These are phyloP conservation scores for Plasmodium ovale DNA, from an alignment of 169 alveolate species.

Conservation along the genomic window DNA sequence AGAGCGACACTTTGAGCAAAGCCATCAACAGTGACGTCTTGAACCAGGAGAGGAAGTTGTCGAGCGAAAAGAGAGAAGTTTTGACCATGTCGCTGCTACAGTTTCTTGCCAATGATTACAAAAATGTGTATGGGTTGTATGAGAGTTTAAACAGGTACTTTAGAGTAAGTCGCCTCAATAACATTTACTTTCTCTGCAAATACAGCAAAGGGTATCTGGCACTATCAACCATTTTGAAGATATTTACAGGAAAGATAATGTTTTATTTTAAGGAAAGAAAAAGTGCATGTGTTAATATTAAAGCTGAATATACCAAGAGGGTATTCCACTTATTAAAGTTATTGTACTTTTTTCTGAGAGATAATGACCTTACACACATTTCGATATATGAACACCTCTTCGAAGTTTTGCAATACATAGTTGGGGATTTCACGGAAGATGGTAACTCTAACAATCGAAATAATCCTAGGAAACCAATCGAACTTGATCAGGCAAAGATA, in stretches of 20 bases:
- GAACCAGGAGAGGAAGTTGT: slow-evolving; percentile 9
- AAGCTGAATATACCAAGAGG: slow-evolving; percentile 3
- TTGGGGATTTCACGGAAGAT: not conserved
- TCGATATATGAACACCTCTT: slow-evolving; percentile 13
- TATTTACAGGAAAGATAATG: not conserved
- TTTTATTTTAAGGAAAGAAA: not conserved
- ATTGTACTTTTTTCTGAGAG: slow-evolving; percentile 24
- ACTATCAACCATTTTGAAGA: not conserved
- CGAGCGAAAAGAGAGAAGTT: slow-evolving; percentile 29
- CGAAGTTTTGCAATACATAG: not conserved
- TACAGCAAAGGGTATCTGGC: slow-evolving; percentile 44
- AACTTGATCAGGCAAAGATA: slow-evolving; percentile 12
- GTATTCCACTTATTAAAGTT: slow-evolving; percentile 17
- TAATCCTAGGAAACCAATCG: not conserved
- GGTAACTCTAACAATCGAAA: not conserved
- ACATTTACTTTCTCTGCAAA: slow-evolving; percentile 55
- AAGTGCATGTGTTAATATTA: not conserved
- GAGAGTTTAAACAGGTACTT: slow-evolving; percentile 23
- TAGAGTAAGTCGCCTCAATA: slow-evolving; percentile 8
- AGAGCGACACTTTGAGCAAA: slow-evolving; percentile 54
- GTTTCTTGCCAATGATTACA: slow-evolving; percentile 17
- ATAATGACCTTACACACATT: slow-evolving; percentile 25
- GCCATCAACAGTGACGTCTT: slow-evolving; percentile 40
- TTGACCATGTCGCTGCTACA: slow-evolving; percentile 34
- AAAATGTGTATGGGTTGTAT: slow-evolving; percentile 16